Percentiles rank a stretch among this genome's conserved stretches.
phyloP scores from a whole-genome alignment of 2,329 filamentous ascomycete species.

The Fusarium sp. region DNA sequence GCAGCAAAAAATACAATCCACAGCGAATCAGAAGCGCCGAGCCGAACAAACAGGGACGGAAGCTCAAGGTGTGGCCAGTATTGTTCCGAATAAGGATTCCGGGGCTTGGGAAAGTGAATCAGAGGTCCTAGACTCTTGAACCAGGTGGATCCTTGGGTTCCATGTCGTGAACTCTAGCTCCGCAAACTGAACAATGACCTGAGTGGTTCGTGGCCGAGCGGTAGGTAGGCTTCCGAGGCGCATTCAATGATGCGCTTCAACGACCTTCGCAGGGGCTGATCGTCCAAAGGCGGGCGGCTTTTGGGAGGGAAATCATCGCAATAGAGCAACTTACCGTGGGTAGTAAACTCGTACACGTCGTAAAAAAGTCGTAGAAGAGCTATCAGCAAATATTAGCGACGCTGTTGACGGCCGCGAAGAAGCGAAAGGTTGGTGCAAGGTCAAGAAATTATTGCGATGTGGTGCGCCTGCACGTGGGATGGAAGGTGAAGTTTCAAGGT shows the following conservation, averaged over 20 bases:
- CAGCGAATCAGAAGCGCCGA: not conserved
- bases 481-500: not conserved
- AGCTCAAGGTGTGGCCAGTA: not conserved
- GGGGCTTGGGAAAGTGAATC: conserved; percentile 9
- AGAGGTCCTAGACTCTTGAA: not conserved
- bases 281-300: not conserved
- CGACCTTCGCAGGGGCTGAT: not conserved
- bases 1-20: not conserved
- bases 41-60: not conserved
- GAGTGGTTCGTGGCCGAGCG: not conserved
- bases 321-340: conserved; percentile 36
- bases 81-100: not conserved
- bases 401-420: not conserved
- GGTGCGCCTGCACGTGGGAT: not conserved
- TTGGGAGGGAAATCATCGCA: not conserved
- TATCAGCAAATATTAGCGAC: conserved; percentile 28
- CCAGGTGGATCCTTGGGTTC: not conserved
- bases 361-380: conserved; percentile 41
- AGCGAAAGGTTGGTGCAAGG: not conserved
- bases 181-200: not conserved
- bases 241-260: not conserved
- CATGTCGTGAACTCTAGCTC: not conserved
- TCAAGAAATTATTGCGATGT: not conserved
- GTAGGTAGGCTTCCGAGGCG: not conserved
- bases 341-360: conserved; percentile 42